Evolutionary conservation across 2,329 filamentous ascomycete genomes (phyloP).

Genomic region (Cladosporium sp.): DNA sequence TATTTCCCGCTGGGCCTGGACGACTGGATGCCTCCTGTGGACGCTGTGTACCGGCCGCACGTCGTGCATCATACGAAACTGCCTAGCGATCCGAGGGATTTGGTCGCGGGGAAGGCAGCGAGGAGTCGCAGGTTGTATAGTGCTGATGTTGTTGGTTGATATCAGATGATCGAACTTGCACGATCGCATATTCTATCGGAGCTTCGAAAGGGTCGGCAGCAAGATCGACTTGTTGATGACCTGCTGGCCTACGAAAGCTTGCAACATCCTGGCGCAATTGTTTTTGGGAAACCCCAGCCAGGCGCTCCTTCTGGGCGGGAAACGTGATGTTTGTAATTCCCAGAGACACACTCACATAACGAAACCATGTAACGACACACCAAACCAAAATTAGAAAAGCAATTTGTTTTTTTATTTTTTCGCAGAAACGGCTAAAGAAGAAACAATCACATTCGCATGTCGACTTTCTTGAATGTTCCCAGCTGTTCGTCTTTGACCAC

Average conservation of each 20-base stretch:
- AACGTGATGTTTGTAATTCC: not conserved
- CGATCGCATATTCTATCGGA: not conserved
- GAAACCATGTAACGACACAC: not conserved
- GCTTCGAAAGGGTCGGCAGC: not conserved
- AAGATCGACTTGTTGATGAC: not conserved
- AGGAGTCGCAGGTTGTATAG: conserved; percentile 51
- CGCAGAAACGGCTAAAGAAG: not conserved
- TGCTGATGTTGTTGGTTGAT: conserved; percentile 41
- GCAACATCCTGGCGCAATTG: not conserved
- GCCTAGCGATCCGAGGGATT: conserved; percentile 50
- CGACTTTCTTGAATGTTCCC: not conserved
- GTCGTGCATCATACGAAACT: conserved; percentile 83
- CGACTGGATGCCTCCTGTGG: conserved; percentile 89
- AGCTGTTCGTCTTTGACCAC: not conserved
- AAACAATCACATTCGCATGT: not conserved
- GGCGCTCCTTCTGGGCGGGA: not conserved
- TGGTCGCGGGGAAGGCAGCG: conserved; percentile 30
- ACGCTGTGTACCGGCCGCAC: conserved; percentile 87
- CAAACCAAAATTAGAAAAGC: not conserved
- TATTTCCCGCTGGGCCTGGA: conserved; percentile 91
- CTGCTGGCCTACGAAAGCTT: no score
- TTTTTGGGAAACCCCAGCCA: not conserved
- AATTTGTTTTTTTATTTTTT: not conserved
- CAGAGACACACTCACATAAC: not conserved
- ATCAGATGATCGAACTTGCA: not conserved